Conservation (phyloP, 2,329 filamentous ascomycete species). For the Penicillium sp. region DNA sequence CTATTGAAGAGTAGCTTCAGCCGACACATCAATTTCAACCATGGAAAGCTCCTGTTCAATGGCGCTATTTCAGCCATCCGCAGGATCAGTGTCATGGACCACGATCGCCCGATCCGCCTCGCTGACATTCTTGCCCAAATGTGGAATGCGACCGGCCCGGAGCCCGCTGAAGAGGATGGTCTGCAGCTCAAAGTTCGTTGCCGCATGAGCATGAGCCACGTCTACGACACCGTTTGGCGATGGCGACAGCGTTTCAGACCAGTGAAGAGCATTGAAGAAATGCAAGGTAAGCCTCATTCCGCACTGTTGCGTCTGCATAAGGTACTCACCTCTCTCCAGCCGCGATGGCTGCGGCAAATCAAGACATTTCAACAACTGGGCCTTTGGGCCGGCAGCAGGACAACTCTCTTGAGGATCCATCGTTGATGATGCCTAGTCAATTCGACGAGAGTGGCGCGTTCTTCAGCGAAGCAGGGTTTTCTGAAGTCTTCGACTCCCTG, state of each 20-base stretch:
- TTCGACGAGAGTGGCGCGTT: conserved; percentile 37
- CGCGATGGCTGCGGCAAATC: conserved; percentile 31
- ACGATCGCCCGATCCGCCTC: conserved; percentile 59
- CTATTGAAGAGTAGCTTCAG: conserved; percentile 60
- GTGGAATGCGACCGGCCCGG: conserved; percentile 50
- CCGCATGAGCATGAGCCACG: conserved; percentile 60
- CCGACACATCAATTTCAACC: conserved; percentile 49
- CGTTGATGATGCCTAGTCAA: conserved; percentile 31
- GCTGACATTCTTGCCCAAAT: conserved; percentile 61
- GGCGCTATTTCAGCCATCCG: conserved; percentile 55
- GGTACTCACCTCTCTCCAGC: conserved; percentile 18
- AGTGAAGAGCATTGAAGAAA: conserved; percentile 54
- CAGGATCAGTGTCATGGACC: conserved; percentile 55
- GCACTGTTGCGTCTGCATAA: conserved; percentile 9
- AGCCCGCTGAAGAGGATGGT: conserved; percentile 33
- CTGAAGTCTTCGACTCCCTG: conserved; percentile 77
- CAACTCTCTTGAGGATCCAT: conserved; percentile 28
- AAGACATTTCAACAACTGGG: conserved; percentile 31
- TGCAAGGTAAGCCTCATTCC: conserved; percentile 56
- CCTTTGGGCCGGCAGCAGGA: conserved; percentile 27
- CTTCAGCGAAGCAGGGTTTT: conserved; percentile 50
- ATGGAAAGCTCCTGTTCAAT: conserved; percentile 54
- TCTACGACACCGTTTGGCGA: conserved; percentile 62
- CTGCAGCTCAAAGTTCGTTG: conserved; percentile 59
- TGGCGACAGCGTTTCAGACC: conserved; percentile 63